Evolutionary conservation across 1,284 basidiomycete genomes (phyloP).

Genomic region (Omphalotus olearius): DNA sequence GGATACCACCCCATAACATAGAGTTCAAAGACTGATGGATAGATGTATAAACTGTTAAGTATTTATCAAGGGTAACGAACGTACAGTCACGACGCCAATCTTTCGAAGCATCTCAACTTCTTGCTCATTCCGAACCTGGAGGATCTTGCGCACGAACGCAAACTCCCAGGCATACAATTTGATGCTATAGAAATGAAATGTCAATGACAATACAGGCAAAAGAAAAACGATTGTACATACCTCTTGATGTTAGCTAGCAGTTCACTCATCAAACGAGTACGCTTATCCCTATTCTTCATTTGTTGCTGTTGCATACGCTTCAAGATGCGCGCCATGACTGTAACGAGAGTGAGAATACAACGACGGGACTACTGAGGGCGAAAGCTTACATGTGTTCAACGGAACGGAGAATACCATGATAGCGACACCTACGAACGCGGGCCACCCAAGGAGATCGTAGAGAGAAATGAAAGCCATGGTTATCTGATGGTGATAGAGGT

Average conservation of each 20-base stretch:
- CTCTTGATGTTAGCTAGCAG: conserved; percentile 88
- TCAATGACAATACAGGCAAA: background rate
- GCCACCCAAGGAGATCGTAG: conserved; percentile 87
- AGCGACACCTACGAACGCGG: conserved; percentile 87
- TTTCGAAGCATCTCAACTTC: conserved; percentile 81
- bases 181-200: conserved; percentile 39
- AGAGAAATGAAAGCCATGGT: conserved; percentile 86
- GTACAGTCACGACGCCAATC: conserved; percentile 72
- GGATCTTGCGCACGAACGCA: conserved; percentile 74
- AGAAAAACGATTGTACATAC: conserved; percentile 27
- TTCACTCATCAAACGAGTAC: conserved; percentile 78
- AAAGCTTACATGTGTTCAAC: conserved; percentile 57
- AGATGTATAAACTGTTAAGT: conserved; percentile 1
- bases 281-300: conserved; percentile 87
- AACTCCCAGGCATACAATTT: conserved; percentile 88
- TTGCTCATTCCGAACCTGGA: conserved; percentile 78
- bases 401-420: conserved; percentile 87
- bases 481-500: conserved; percentile 50
- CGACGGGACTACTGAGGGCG: background rate
- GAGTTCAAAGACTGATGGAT: conserved; percentile 47
- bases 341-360: background rate
- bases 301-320: conserved; percentile 83
- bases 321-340: conserved; percentile 64
- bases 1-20: conserved; percentile 66
- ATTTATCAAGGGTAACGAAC: conserved; percentile 16